phyloP scores from a whole-genome alignment of 257 asterid species.

The Galeopsis tetrahit region DNA sequence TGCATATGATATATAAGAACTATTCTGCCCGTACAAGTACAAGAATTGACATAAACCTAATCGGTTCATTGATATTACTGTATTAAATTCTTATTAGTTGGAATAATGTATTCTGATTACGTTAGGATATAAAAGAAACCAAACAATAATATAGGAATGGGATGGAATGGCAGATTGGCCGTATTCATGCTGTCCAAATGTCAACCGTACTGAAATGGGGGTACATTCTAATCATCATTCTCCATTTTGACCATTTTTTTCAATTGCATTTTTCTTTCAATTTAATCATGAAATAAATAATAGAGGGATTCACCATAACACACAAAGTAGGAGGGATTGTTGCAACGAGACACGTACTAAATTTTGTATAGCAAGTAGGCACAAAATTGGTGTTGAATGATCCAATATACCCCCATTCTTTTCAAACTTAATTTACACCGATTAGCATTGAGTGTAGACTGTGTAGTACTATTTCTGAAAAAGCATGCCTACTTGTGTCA shows the following conservation, averaged over 20 bases:
- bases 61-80: background rate
- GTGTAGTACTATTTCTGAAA: too few relatives aligned
- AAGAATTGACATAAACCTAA: background rate
- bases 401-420: too few relatives aligned
- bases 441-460: too few relatives aligned
- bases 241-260: background rate
- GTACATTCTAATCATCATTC: background rate
- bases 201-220: background rate
- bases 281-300: too few relatives aligned
- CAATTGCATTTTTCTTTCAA: background rate
- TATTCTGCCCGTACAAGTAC: background rate
- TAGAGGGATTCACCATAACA: too few relatives aligned
- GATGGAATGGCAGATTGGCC: too few relatives aligned
- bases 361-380: too few relatives aligned
- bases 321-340: too few relatives aligned
- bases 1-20: background rate
- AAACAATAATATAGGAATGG: background rate
- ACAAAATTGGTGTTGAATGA: too few relatives aligned
- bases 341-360: too few relatives aligned
- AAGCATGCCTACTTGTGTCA: too few relatives aligned
- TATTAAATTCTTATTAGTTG: background rate
- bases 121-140: background rate
- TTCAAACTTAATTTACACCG: too few relatives aligned
- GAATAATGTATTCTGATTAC: background rate
- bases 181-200: slow-evolving; percentile 16